These are phyloP conservation scores for Hypoxylon rubiginosum DNA, from an alignment of 2,329 filamentous ascomycete species.

Conservation along the genomic window DNA sequence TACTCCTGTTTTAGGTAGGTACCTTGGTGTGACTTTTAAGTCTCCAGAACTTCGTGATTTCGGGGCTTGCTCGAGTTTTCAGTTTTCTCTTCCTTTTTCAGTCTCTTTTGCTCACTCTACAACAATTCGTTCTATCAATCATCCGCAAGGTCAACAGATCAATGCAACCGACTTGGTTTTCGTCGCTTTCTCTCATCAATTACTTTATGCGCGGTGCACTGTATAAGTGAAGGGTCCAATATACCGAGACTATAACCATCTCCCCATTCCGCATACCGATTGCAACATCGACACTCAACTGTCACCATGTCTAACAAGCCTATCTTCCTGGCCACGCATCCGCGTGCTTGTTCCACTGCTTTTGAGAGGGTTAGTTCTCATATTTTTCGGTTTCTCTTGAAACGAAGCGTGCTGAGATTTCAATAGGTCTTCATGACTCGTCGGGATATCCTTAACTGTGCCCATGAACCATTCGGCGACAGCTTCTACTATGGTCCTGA, in stretches of 20 bases:
- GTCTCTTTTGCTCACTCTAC: constrained; percentile 9
- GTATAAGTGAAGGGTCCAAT: constrained; percentile 38
- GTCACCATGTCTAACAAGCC: constrained; percentile 79
- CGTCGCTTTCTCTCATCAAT: constrained; percentile 45
- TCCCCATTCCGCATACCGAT: constrained; percentile 40
- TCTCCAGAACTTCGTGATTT: constrained; percentile 20
- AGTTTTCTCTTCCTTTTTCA: constrained; percentile 19
- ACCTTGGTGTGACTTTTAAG: constrained; percentile 20
- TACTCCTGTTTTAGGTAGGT: constrained; percentile 10
- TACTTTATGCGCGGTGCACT: constrained; percentile 51
- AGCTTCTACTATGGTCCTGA: constrained; percentile 97
- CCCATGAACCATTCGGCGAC: constrained; percentile 97
- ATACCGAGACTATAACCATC: constrained; percentile 23
- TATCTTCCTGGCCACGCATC: constrained; percentile 94
- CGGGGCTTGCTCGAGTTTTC: constrained; percentile 24
- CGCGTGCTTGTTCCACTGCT: constrained; percentile 93
- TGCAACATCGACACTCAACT: constrained; percentile 45
- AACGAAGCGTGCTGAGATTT: constrained; percentile 29
- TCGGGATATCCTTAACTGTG: constrained; percentile 81
- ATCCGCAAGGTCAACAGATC: constrained; percentile 25
- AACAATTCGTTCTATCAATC: constrained; percentile 11
- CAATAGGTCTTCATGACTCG: constrained; percentile 95
- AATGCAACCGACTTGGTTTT: constrained; percentile 44
- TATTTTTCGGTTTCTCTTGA: constrained; percentile 8
- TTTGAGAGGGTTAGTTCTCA: constrained; percentile 84